phyloP scores from a whole-genome alignment of 202 grass and related monocot genomes.

The Miscanthus sacchariflorus region DNA sequence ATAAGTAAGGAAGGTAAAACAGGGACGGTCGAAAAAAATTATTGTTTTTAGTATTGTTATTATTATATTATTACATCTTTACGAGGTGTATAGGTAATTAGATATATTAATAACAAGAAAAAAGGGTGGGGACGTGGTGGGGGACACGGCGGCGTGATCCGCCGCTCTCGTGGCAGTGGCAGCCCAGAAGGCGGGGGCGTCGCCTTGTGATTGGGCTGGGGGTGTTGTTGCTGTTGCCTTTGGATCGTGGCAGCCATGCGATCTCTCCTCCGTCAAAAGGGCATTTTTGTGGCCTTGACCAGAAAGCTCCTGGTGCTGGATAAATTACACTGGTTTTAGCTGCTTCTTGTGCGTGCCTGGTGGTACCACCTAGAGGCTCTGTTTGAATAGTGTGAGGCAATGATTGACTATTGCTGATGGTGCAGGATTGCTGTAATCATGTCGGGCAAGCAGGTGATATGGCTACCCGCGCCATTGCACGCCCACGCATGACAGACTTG shows the following conservation, averaged over 20 bases:
- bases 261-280: constrained; percentile 23
- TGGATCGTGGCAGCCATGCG: not conserved
- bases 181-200: not conserved
- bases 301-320: not conserved
- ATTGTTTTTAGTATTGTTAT: too few species aligned
- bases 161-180: constrained; percentile 23
- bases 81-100: not conserved
- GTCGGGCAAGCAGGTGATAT: constrained; percentile 44
- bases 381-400: constrained; percentile 22
- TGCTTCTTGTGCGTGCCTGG: too few species aligned
- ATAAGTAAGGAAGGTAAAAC: too few species aligned
- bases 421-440: constrained; percentile 45
- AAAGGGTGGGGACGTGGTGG: constrained; percentile 12
- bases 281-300: constrained; percentile 25
- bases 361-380: too few species aligned
- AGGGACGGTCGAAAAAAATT: too few species aligned
- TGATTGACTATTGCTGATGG: constrained; percentile 30
- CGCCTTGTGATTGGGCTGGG: constrained; percentile 1
- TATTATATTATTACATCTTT: too few species aligned
- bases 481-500: not conserved
- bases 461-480: constrained; percentile 25
- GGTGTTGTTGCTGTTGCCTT: not conserved
- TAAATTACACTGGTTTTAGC: too few species aligned
- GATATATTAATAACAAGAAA: constrained; percentile 32
- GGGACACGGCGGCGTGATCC: constrained; percentile 34